Evolutionary conservation across 2,329 filamentous ascomycete species (phyloP).

Genomic region (Neonectria ditissima): DNA sequence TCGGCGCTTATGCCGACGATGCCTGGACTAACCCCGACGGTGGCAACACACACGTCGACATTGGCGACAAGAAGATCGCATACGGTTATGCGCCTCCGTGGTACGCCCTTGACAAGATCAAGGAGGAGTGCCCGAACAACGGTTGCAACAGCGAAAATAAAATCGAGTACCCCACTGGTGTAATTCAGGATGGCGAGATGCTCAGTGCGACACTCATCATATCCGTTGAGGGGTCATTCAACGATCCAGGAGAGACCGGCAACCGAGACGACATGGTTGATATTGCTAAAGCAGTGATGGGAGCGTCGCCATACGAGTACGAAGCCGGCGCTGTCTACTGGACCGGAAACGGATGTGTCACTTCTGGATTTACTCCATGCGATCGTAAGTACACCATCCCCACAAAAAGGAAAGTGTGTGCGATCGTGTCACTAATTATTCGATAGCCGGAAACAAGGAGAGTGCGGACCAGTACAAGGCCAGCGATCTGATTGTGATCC

Average conservation of each 20-base stretch:
- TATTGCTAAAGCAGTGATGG: conserved; percentile 20
- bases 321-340: neutral
- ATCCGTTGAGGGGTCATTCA: conserved; percentile 12
- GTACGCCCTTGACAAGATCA: neutral
- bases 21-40: neutral
- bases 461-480: neutral
- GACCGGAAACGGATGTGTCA: neutral
- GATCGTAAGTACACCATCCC: neutral
- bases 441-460: neutral
- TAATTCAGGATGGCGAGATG: neutral
- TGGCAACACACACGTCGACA: neutral
- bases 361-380: neutral
- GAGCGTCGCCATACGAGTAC: conserved; percentile 2
- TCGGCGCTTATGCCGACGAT: neutral
- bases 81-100: neutral
- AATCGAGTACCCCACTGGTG: neutral
- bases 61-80: neutral
- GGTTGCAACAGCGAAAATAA: neutral
- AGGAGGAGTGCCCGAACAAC: neutral
- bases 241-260: conserved; percentile 15
- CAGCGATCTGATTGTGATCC: conserved; percentile 18
- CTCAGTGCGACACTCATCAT: neutral
- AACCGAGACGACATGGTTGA: conserved; percentile 17
- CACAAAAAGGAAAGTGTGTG: neutral
- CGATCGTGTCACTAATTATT: neutral